phyloP scores from a whole-genome alignment of 129 eudicot species.

The Saussurea involucrata region DNA sequence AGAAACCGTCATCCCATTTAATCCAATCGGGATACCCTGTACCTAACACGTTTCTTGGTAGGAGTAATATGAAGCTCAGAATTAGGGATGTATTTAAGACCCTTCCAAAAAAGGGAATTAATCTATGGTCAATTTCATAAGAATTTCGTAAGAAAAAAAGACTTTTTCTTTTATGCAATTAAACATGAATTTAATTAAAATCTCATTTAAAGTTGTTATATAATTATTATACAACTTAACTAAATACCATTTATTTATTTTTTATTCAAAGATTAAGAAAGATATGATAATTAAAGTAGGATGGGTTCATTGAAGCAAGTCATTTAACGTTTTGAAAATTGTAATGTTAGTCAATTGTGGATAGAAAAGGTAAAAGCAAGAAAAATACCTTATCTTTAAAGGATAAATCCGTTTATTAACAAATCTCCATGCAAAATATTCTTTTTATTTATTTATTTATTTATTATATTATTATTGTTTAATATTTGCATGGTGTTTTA shows the following conservation, averaged over 20 bases:
- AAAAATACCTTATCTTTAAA: slow-evolving; percentile 1
- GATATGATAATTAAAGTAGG: not conserved
- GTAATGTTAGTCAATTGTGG: slow-evolving; percentile 10
- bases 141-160: too few species aligned
- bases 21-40: too few species aligned
- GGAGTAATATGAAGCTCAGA: too few species aligned
- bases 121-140: too few species aligned
- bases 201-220: too few species aligned
- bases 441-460: not conserved
- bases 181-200: too few species aligned
- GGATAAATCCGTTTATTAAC: slow-evolving; percentile 2
- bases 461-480: not conserved
- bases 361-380: slow-evolving; percentile 12
- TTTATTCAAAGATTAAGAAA: not conserved
- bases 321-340: slow-evolving; percentile 3
- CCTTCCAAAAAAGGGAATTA: too few species aligned
- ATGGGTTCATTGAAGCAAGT: slow-evolving; percentile 5
- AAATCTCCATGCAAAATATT: not conserved
- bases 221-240: not conserved
- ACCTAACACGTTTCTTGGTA: too few species aligned
- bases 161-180: too few species aligned
- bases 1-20: too few species aligned
- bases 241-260: too few species aligned
- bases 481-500: not conserved
- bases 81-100: too few species aligned